These are phyloP conservation scores for Talaromyces sp. DNA, from an alignment of 2,329 filamentous ascomycete genomes.

Conservation along the genomic window DNA sequence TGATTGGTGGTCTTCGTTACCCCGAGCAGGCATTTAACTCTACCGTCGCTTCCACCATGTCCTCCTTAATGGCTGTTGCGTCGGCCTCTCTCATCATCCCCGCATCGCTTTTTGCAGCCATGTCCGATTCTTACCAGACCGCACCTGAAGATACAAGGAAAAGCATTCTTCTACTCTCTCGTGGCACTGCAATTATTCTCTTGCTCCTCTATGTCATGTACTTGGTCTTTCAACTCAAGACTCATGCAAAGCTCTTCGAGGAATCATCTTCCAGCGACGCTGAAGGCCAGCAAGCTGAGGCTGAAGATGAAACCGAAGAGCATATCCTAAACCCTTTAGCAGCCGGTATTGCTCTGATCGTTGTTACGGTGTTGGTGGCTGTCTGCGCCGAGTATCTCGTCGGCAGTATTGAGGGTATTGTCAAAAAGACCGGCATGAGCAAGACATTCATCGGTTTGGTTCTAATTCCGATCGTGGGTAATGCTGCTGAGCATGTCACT, in stretches of 20 bases:
- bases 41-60: constrained; percentile 53
- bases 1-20: constrained; percentile 68
- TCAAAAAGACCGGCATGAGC: constrained; percentile 67
- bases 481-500: constrained; percentile 77
- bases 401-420: constrained; percentile 69
- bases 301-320: constrained; percentile 33
- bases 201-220: constrained; percentile 73
- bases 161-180: constrained; percentile 69
- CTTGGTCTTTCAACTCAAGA: constrained; percentile 72
- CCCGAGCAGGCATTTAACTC: constrained; percentile 62
- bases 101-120: constrained; percentile 67
- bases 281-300: constrained; percentile 24
- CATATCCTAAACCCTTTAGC: constrained; percentile 61
- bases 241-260: constrained; percentile 71
- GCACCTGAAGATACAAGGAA: constrained; percentile 35
- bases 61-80: constrained; percentile 70
- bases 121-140: constrained; percentile 44
- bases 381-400: constrained; percentile 75
- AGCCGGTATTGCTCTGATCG: constrained; percentile 63
- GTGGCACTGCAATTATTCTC: constrained; percentile 72
- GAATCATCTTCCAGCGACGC: constrained; percentile 31
- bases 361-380: constrained; percentile 67
- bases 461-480: constrained; percentile 74
- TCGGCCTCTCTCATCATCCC: constrained; percentile 77
- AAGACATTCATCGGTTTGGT: constrained; percentile 80